Conservation (phyloP, 768 basidiomycete species). For the Naematelia aurantialba region DNA sequence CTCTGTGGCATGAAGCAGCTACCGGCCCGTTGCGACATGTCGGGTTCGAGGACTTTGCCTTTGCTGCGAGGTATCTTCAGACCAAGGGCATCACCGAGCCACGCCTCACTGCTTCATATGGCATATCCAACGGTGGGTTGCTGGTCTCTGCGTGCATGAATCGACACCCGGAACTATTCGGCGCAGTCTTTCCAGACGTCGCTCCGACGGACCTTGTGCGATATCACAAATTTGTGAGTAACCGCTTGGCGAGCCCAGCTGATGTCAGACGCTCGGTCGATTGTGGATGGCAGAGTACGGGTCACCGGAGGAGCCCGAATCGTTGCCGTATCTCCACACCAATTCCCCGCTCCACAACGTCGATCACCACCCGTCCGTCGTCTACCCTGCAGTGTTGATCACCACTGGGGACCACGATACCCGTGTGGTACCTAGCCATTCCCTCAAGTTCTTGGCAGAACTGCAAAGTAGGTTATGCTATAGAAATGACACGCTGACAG, state of each 20-base stretch:
- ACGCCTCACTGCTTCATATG: constrained; percentile 10
- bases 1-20: constrained; percentile 17
- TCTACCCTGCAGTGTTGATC: constrained; percentile 13
- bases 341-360: constrained; percentile 15
- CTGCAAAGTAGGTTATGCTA: constrained; percentile 6
- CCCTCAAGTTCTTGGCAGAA: constrained; percentile 14
- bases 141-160: constrained; percentile 14
- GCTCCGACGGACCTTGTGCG: constrained; percentile 7
- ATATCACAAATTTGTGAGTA: constrained; percentile 16
- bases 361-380: background rate
- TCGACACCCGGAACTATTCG: constrained; percentile 12
- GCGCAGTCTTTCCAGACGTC: constrained; percentile 14
- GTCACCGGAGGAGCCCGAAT: constrained; percentile 10
- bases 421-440: constrained; percentile 15
- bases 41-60: constrained; percentile 17
- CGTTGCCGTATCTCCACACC: constrained; percentile 3
- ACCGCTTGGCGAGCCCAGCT: too few species aligned
- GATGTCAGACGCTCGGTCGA: constrained; percentile 12
- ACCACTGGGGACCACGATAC: constrained; percentile 16
- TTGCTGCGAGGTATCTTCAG: constrained; percentile 16
- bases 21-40: constrained; percentile 7
- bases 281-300: constrained; percentile 18
- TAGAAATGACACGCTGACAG: background rate
- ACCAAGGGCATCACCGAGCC: constrained; percentile 11
- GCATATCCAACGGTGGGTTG: constrained; percentile 17